Percentiles rank a stretch among this genome's conserved stretches.
phyloP scores from a whole-genome alignment of 306 rosid genomes.

The Alnus glutinosa region DNA sequence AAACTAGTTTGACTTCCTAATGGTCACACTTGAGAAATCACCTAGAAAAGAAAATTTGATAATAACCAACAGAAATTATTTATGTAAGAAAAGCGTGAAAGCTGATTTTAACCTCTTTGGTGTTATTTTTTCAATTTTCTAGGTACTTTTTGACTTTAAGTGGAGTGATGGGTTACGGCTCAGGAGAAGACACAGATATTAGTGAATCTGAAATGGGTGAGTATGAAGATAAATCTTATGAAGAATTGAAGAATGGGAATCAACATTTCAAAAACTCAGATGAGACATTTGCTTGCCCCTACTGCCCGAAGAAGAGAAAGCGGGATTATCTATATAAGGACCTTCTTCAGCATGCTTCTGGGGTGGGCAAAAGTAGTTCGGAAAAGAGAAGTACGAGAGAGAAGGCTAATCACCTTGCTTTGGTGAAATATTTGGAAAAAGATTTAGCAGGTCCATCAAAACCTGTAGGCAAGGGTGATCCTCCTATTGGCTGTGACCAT shows the following conservation, averaged over 20 bases:
- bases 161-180: constrained; percentile 44
- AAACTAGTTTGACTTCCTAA: neutral
- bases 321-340: constrained; percentile 56
- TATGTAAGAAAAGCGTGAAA: constrained; percentile 1
- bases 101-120: constrained; percentile 10
- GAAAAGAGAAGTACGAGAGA: constrained; percentile 67
- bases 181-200: constrained; percentile 49
- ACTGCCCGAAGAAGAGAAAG: constrained; percentile 66
- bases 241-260: constrained; percentile 63
- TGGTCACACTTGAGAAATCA: neutral
- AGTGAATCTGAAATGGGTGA: constrained; percentile 63
- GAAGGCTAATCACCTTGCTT: constrained; percentile 84
- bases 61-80: constrained; percentile 10
- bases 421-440: constrained; percentile 62
- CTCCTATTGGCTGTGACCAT: constrained; percentile 42
- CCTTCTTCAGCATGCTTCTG: constrained; percentile 85
- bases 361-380: constrained; percentile 84
- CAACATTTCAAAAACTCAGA: constrained; percentile 54
- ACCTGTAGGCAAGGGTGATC: constrained; percentile 44
- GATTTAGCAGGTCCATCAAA: constrained; percentile 57
- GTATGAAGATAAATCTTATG: constrained; percentile 56
- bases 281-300: constrained; percentile 70
- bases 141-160: constrained; percentile 40
- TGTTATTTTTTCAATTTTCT: constrained; percentile 13
- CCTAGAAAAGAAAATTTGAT: neutral